Conservation (phyloP, 306 rosid genomes). For the Amphicarpaea edgeworthii region DNA sequence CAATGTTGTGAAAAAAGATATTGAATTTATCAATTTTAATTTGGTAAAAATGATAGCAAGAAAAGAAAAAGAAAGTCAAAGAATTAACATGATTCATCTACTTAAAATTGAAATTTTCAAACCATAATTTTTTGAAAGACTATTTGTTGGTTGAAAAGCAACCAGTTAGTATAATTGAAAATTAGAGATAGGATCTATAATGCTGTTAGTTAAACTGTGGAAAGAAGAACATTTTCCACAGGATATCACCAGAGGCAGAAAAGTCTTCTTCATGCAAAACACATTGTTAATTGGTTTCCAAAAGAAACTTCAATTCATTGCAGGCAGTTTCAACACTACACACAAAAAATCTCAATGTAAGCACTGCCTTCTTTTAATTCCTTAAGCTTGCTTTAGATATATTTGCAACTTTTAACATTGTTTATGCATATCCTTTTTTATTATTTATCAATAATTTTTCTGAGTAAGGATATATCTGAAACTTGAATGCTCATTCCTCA, state of each 20-base stretch:
- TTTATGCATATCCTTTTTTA: not conserved
- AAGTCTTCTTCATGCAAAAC: constrained; percentile 31
- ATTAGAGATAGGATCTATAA: not conserved
- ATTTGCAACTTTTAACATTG: not conserved
- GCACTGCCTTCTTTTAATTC: not conserved
- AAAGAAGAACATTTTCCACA: constrained; percentile 14
- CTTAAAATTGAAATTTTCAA: no score
- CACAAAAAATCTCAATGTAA: not conserved
- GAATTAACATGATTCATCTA: not conserved
- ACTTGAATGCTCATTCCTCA: not conserved
- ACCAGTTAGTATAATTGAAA: constrained; percentile 31
- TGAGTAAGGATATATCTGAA: not conserved
- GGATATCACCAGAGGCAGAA: not conserved
- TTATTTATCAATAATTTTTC: not conserved
- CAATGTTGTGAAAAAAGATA: constrained; percentile 8
- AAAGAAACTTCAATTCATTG: constrained; percentile 19
- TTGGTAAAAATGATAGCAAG: constrained; percentile 1
- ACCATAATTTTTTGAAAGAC: not conserved
- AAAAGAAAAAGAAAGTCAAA: not conserved
- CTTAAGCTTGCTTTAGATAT: not conserved
- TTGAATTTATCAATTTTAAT: not conserved
- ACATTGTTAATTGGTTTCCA: not conserved
- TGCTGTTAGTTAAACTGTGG: constrained; percentile 5
- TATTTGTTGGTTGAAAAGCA: constrained; percentile 46
- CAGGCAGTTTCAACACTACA: not conserved